Base-by-base conservation (phyloP, 2,329 filamentous ascomycete species). In the Fusarium tricinctum region DNA sequence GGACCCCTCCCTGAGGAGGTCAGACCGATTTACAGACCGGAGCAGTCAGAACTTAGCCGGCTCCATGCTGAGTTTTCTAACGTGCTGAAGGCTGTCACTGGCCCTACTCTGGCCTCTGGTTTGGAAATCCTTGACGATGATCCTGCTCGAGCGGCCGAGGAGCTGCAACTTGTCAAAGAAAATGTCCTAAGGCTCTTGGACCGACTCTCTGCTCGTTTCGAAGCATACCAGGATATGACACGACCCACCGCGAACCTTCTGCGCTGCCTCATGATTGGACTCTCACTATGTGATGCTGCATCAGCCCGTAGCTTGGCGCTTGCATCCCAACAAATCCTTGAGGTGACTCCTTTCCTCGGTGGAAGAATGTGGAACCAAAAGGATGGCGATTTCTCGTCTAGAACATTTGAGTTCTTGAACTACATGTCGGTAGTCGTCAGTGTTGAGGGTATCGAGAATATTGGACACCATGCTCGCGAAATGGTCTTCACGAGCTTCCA, bases 61-160 rank as follows among this genome's bases (percentile, higher is more conserved):
- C 81, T 98, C 6, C 94, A 97, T 71, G 91, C 91, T 10, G 93
- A 97, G 71, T 95, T 98, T 73, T 87, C 86, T 52, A 94, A 92
- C 64, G 80, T 97, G 26, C 80, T 97, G 40, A 91, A 89, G 63
- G 83, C 86, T n/a, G 80, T 91, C 17, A 80, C 89, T 22, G 81
- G 83, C 19, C 79, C 81, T 53, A 79, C 85, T 32, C 74, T 86
- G 20, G 77, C 80, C 35, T 73, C 75, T 0, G 78, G 79, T 1
- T 74, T 76, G 32, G 68, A 71, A 35, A 72, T 59, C 20, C 70
- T 74, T 19, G 73, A 71, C 8, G 70, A 65, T 19, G 63, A 70
- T 46, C 61, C 71, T 8, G 35, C 46, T 9, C 66, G 68, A 44
- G 70, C 68, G n/a, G 61, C 60, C 6, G 74, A 74, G 28, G 83